Conservation (phyloP, 495 filamentous ascomycete genomes). For the Penicillium soppii region DNA sequence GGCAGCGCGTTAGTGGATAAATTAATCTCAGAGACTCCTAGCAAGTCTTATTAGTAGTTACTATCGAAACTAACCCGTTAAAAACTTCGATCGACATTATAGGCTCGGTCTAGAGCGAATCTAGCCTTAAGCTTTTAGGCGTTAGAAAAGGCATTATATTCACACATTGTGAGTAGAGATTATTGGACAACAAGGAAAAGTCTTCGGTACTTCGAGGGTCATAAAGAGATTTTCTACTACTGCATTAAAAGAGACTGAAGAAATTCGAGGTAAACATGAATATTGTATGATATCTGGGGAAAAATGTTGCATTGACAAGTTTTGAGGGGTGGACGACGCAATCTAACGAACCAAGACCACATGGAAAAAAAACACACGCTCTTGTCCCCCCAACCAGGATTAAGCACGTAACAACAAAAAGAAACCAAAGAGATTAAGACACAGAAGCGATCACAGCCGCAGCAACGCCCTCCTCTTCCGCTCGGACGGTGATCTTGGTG, state of each 20-base stretch:
- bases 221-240: too few species aligned
- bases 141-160: too few species aligned
- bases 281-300: slow-evolving; percentile 9
- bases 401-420: slow-evolving; percentile 10
- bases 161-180: too few species aligned
- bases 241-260: too few species aligned
- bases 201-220: too few species aligned
- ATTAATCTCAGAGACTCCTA: too few species aligned
- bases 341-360: slow-evolving; percentile 9
- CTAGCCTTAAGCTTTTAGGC: too few species aligned
- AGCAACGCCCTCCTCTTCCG: slow-evolving; percentile 91
- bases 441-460: slow-evolving; percentile 80
- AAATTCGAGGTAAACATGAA: not conserved
- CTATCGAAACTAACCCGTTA: too few species aligned
- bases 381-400: slow-evolving; percentile 7
- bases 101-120: too few species aligned
- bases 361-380: slow-evolving; percentile 11
- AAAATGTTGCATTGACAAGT: slow-evolving; percentile 6
- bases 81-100: too few species aligned
- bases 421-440: slow-evolving; percentile 53
- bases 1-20: too few species aligned
- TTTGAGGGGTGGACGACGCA: slow-evolving; percentile 4
- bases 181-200: not conserved
- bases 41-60: too few species aligned
- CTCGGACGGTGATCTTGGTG: slow-evolving; percentile 85